A percentile compares a stretch with the other conserved stretches of the same genome.
phyloP scores from a whole-genome alignment of 2,329 filamentous ascomycete genomes.

The Epichloe brachyelytri region DNA sequence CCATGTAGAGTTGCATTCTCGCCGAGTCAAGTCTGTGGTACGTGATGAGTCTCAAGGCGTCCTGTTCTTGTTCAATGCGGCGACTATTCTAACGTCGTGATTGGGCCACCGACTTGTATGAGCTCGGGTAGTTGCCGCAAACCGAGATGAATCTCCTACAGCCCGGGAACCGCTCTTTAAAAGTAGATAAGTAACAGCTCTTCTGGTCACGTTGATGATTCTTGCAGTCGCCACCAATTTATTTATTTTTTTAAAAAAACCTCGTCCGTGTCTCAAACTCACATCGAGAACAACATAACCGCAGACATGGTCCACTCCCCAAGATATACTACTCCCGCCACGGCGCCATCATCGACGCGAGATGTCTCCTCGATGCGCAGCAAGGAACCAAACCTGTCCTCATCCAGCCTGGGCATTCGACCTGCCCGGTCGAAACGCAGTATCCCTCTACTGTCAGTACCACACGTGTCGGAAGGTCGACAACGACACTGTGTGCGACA shows the following conservation, averaged over 20 bases:
- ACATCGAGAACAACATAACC: no score
- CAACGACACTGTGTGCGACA: background rate
- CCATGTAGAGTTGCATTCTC: no score
- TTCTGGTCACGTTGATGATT: no score
- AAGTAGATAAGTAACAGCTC: no score
- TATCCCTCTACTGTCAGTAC: conserved; percentile 1
- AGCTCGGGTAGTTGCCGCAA: background rate
- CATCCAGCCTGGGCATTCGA: background rate
- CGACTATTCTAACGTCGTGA: background rate
- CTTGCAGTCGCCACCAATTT: no score
- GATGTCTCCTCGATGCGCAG: background rate
- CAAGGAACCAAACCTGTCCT: background rate
- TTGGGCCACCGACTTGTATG: background rate
- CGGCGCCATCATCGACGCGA: background rate
- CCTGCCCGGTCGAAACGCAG: background rate
- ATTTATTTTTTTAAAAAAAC: no score
- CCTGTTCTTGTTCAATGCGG: background rate
- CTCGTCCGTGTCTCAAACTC: no score
- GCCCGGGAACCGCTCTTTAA: no score
- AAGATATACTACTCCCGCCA: background rate
- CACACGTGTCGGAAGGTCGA: conserved; percentile 4
- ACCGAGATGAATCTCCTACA: no score
- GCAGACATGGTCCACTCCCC: no score
- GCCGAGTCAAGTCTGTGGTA: background rate
- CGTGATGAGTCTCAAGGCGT: background rate